Evolutionary conservation across 371 early-diverging fungal genomes (phyloP).

Genomic region (Circinella minor): DNA sequence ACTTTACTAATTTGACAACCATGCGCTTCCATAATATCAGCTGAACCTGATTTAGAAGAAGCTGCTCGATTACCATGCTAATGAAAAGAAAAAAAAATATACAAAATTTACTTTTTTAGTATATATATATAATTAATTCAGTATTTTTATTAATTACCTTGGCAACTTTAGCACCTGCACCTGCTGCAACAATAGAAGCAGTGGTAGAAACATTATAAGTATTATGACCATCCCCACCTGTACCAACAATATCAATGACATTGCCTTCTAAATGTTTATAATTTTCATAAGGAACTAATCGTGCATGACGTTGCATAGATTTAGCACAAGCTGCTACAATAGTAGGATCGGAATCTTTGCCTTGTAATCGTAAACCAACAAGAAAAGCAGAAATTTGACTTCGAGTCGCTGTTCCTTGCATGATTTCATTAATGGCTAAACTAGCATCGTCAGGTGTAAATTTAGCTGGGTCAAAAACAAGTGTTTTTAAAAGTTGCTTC

Average conservation of each 20-base stretch:
- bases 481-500: conserved; percentile 63
- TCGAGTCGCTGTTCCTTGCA: conserved; percentile 74
- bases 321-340: conserved; percentile 81
- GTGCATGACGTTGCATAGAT: conserved; percentile 68
- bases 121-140: no score
- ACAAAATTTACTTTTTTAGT: no score
- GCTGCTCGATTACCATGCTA: conserved; percentile 95
- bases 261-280: conserved; percentile 45
- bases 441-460: conserved; percentile 74
- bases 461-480: conserved; percentile 62
- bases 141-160: conserved; percentile 60
- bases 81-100: not conserved
- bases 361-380: conserved; percentile 70
- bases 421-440: conserved; percentile 71
- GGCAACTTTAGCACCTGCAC: conserved; percentile 91
- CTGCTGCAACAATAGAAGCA: conserved; percentile 90
- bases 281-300: conserved; percentile 53
- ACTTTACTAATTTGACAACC: conserved; percentile 76
- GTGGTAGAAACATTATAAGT: conserved; percentile 97
- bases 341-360: conserved; percentile 75
- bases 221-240: conserved; percentile 97
- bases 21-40: conserved; percentile 89
- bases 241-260: conserved; percentile 94
- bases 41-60: conserved; percentile 94
- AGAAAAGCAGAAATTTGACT: conserved; percentile 91